Evolutionary conservation across 2,329 filamentous ascomycete species (phyloP).

Genomic region (Drechslerella coelobrocha): DNA sequence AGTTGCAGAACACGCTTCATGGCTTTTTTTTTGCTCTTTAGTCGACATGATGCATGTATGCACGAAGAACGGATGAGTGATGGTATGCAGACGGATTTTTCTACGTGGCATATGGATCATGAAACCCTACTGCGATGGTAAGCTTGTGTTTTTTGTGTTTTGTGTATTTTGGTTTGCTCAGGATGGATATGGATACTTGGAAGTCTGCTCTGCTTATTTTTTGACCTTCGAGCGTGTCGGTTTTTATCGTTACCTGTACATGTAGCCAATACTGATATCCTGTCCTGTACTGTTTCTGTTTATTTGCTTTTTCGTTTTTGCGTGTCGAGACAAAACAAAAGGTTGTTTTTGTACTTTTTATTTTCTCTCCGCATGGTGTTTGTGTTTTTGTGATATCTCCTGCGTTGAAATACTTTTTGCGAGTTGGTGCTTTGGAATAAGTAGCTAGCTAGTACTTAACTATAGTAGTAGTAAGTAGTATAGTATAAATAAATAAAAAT

Average conservation of each 20-base stretch:
- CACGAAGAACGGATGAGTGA: conserved; percentile 20
- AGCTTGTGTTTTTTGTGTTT: conserved; percentile 10
- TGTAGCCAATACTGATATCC: neutral
- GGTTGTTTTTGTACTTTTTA: neutral
- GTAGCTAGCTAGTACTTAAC: too few relatives aligned
- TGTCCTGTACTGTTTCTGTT: conserved; percentile 4
- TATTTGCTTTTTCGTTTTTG: conserved; percentile 8
- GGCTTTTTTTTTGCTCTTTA: too few relatives aligned
- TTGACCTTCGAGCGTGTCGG: neutral
- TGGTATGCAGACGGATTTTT: conserved; percentile 20
- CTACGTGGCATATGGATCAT: conserved; percentile 50
- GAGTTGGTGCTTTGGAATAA: neutral
- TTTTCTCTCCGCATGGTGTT: neutral
- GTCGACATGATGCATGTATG: too few relatives aligned
- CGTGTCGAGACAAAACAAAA: neutral
- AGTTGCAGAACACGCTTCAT: too few relatives aligned
- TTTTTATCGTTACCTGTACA: neutral
- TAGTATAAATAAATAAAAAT: too few relatives aligned
- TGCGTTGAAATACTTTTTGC: too few relatives aligned
- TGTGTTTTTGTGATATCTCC: conserved; percentile 1
- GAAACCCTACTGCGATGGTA: conserved; percentile 34
- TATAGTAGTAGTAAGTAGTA: too few relatives aligned
- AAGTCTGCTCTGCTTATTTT: conserved; percentile 5
- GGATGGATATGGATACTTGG: neutral
- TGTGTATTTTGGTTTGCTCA: conserved; percentile 4